These are phyloP conservation scores for Citrullus mucosospermus DNA, from an alignment of 306 rosid genomes.

Conservation along the genomic window DNA sequence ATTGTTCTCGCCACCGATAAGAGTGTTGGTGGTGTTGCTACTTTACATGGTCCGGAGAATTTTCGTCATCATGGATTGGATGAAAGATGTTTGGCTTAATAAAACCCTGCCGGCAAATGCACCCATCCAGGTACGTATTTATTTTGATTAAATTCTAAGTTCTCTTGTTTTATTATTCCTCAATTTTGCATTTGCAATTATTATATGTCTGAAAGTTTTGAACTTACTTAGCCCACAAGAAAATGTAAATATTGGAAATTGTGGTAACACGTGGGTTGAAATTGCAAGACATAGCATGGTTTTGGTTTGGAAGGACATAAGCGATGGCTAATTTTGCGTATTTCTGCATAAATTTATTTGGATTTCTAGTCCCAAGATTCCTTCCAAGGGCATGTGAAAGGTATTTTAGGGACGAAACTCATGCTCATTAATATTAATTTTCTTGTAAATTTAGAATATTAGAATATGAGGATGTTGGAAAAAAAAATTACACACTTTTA, in stretches of 20 bases:
- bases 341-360: constrained; percentile 50
- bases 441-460: too few relatives aligned
- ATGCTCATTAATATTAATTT: neutral
- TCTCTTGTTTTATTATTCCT: neutral
- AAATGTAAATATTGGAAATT: too few relatives aligned
- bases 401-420: constrained; percentile 50
- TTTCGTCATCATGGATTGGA: constrained; percentile 72
- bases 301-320: constrained; percentile 63
- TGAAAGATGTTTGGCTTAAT: constrained; percentile 50
- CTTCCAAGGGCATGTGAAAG: constrained; percentile 75
- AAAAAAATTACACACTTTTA: too few relatives aligned
- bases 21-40: constrained; percentile 57
- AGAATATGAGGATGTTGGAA: too few relatives aligned
- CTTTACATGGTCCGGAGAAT: constrained; percentile 58
- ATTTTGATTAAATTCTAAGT: neutral
- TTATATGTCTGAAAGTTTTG: too few relatives aligned
- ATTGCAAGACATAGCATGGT: constrained; percentile 56
- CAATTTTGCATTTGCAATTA: too few relatives aligned
- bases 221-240: too few relatives aligned
- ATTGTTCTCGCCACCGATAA: constrained; percentile 66
- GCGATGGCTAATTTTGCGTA: constrained; percentile 42
- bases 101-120: constrained; percentile 59
- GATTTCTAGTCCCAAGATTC: constrained; percentile 58
- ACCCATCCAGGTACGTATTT: constrained; percentile 27
- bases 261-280: neutral